Evolutionary conservation across 164 flowering plant genomes (phyloP).

Genomic region (Sedum album): DNA sequence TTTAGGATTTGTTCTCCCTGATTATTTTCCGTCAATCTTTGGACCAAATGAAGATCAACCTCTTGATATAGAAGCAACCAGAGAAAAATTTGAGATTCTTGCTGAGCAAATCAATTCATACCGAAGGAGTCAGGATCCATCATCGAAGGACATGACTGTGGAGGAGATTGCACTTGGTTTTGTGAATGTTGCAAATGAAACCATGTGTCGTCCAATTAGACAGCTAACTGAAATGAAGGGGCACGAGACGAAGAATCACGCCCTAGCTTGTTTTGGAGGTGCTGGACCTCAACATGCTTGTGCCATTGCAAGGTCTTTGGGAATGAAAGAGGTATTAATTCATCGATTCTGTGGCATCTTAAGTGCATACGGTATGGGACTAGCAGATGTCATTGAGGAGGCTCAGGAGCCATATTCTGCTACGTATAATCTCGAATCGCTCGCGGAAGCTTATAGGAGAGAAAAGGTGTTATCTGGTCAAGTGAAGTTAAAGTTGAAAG

Average conservation of each 20-base stretch:
- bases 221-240: conserved; percentile 99
- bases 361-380: conserved; percentile 99
- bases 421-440: conserved; percentile 58
- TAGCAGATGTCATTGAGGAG: conserved; percentile 96
- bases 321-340: conserved; percentile 87
- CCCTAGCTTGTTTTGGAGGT: conserved; percentile 98
- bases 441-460: conserved; percentile 54
- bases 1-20: conserved; percentile 83
- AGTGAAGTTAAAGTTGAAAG: conserved; percentile 54
- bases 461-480: conserved; percentile 45
- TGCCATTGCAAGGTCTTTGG: conserved; percentile 87
- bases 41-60: conserved; percentile 88
- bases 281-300: conserved; percentile 99
- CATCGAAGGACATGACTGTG: conserved; percentile 72
- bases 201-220: conserved; percentile 97
- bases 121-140: conserved; percentile 64
- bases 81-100: conserved; percentile 70
- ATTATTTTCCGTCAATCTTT: conserved; percentile 87
- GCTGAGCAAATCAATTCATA: conserved; percentile 58
- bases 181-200: conserved; percentile 94
- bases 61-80: conserved; percentile 57
- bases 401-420: conserved; percentile 91
- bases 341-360: conserved; percentile 92
- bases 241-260: conserved; percentile 89
- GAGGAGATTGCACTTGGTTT: conserved; percentile 95